A percentile compares a stretch with the other conserved stretches of the same genome.
phyloP scores from a whole-genome alignment of 1,139 yeast species.

The Yamadazyma songkhlaensis region DNA sequence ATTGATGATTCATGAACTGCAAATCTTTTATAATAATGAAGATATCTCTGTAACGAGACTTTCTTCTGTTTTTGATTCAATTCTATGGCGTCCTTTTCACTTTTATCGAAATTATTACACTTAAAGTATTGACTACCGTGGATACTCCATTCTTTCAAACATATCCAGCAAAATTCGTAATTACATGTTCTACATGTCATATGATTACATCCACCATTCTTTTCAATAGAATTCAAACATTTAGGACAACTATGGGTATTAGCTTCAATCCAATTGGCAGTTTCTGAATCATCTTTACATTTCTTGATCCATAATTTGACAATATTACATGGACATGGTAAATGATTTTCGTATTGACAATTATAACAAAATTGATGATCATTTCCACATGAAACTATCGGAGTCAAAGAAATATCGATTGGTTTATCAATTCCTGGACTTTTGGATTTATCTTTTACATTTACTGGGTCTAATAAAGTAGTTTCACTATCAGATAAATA shows the following conservation, averaged over 20 bases:
- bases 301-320: constrained; percentile 74
- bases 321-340: constrained; percentile 76
- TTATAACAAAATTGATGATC: constrained; percentile 76
- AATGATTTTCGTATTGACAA: constrained; percentile 76
- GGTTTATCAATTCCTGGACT: background rate
- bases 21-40: constrained; percentile 76
- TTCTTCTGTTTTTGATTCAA: constrained; percentile 32
- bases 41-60: constrained; percentile 58
- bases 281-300: constrained; percentile 85
- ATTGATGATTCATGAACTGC: constrained; percentile 77
- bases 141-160: constrained; percentile 71
- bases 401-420: constrained; percentile 32
- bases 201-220: constrained; percentile 95
- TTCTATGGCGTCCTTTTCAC: constrained; percentile 29
- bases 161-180: constrained; percentile 91
- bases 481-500: background rate
- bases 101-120: constrained; percentile 59
- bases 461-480: no score
- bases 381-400: constrained; percentile 66
- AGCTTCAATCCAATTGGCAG: constrained; percentile 84
- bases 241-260: constrained; percentile 84
- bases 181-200: constrained; percentile 83
- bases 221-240: constrained; percentile 63
- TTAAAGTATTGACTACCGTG: constrained; percentile 68
- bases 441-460: background rate